Percentiles rank a stretch among this genome's conserved stretches.
These are phyloP conservation scores for Cymodocea nodosa DNA, from an alignment of 116 monocot species.

Conservation along the genomic window DNA sequence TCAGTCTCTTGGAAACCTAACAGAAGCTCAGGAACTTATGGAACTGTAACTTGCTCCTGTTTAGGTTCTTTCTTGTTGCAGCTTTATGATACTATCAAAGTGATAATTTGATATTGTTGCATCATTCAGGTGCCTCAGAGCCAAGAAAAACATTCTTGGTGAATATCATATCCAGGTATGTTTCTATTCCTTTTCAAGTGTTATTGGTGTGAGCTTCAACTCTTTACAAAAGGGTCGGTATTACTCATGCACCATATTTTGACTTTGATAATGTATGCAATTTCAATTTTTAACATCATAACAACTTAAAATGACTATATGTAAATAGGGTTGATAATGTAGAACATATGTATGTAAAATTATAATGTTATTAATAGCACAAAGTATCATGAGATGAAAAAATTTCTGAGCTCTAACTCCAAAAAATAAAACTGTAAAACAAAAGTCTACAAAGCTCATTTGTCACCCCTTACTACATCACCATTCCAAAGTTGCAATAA, in stretches of 20 bases:
- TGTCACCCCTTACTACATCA: too few relatives aligned
- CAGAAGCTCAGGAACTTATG: slow-evolving; percentile 62
- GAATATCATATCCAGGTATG: slow-evolving; percentile 63
- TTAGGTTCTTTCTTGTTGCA: not conserved
- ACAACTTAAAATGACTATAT: too few relatives aligned
- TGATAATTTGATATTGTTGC: not conserved
- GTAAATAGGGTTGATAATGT: too few relatives aligned
- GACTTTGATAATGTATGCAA: not conserved
- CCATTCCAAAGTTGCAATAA: too few relatives aligned
- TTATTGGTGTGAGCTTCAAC: not conserved
- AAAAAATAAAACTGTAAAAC: too few relatives aligned
- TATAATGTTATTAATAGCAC: too few relatives aligned
- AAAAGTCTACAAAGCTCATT: too few relatives aligned
- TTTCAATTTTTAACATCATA: too few relatives aligned
- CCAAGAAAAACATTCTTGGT: slow-evolving; percentile 51
- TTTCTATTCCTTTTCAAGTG: not conserved
- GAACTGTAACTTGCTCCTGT: slow-evolving; percentile 30
- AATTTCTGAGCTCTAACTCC: too few relatives aligned
- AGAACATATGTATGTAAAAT: too few relatives aligned
- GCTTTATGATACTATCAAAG: not conserved
- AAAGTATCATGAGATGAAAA: too few relatives aligned
- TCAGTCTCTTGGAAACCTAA: slow-evolving; percentile 49
- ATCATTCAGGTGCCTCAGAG: slow-evolving; percentile 54
- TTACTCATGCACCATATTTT: not conserved
- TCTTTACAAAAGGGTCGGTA: not conserved